These are phyloP conservation scores for Mitragyna speciosa DNA, from an alignment of 257 asterid genomes.

Conservation along the genomic window DNA sequence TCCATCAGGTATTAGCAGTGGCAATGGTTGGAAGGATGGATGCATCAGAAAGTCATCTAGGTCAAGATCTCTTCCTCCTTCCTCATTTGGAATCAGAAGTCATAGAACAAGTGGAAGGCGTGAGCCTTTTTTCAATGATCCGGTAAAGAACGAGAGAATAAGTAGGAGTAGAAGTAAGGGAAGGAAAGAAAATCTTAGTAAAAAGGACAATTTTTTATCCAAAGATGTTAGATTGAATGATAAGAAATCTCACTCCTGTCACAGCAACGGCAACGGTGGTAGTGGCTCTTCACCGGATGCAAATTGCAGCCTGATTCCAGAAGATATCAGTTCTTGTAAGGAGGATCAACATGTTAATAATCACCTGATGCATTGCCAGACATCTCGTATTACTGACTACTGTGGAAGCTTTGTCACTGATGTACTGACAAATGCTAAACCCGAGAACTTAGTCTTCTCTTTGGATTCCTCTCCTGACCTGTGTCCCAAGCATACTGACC, in stretches of 20 bases:
- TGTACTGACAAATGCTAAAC: conserved; percentile 32
- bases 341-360: conserved; percentile 27
- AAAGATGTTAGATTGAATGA: conserved; percentile 41
- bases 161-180: conserved; percentile 38
- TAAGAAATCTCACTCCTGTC: conserved; percentile 41
- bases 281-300: conserved; percentile 41
- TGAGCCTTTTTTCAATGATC: conserved; percentile 37
- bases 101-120: conserved; percentile 36
- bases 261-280: conserved; percentile 25
- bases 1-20: conserved; percentile 69
- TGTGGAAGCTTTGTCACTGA: conserved; percentile 28
- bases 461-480: conserved; percentile 32
- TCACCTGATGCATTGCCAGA: conserved; percentile 29
- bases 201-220: conserved; percentile 31
- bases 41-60: conserved; percentile 43
- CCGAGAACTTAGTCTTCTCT: conserved; percentile 35
- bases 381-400: conserved; percentile 17
- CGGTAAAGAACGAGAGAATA: conserved; percentile 30
- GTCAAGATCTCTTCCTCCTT: conserved; percentile 59
- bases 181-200: conserved; percentile 41
- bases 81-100: conserved; percentile 38
- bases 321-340: conserved; percentile 5
- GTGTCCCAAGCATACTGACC: conserved; percentile 32
- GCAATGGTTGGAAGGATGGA: conserved; percentile 79
- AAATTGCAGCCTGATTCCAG: conserved; percentile 37